A percentile compares a stretch with the other conserved stretches of the same genome.
Conservation (phyloP, 169 alveolate genomes). For the Eimeria acervulina region DNA sequence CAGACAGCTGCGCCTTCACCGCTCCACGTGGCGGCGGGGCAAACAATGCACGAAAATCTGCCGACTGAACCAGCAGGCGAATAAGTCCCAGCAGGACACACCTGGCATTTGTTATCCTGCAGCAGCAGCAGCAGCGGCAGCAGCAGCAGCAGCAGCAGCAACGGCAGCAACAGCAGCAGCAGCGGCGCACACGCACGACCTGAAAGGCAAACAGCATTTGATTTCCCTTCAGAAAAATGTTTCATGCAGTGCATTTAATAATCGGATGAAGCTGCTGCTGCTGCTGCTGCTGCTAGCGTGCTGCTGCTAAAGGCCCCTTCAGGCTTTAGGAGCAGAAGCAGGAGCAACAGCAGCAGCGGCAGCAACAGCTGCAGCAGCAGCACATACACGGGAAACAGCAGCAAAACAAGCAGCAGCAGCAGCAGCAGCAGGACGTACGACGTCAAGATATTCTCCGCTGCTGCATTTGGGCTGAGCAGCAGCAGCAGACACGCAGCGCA, state of each 20-base stretch:
- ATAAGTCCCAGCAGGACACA: constrained; percentile 1
- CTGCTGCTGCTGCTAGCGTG: too few species aligned
- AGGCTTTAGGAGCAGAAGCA: too few species aligned
- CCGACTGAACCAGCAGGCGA: constrained; percentile 15
- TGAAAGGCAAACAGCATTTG: too few species aligned
- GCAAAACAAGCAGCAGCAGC: too few species aligned
- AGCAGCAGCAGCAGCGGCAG: constrained; percentile 27
- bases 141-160: constrained; percentile 32
- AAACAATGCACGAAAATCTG: neutral
- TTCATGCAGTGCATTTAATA: too few species aligned
- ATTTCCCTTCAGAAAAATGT: too few species aligned
- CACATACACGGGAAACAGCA: too few species aligned
- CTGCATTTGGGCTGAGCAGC: neutral
- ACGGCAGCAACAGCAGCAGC: constrained; percentile 49
- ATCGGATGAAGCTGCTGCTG: too few species aligned
- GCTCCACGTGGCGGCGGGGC: constrained; percentile 38
- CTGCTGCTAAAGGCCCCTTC: too few species aligned
- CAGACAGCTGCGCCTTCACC: neutral
- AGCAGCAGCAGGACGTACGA: neutral
- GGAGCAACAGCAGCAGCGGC: too few species aligned
- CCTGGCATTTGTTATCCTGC: neutral
- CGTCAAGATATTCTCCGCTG: constrained; percentile 14
- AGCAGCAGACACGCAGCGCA: neutral
- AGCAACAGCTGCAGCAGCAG: too few species aligned
- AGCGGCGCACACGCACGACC: neutral